These are phyloP conservation scores for Abrus pulchellus DNA, from an alignment of 306 rosid species.

Conservation along the genomic window DNA sequence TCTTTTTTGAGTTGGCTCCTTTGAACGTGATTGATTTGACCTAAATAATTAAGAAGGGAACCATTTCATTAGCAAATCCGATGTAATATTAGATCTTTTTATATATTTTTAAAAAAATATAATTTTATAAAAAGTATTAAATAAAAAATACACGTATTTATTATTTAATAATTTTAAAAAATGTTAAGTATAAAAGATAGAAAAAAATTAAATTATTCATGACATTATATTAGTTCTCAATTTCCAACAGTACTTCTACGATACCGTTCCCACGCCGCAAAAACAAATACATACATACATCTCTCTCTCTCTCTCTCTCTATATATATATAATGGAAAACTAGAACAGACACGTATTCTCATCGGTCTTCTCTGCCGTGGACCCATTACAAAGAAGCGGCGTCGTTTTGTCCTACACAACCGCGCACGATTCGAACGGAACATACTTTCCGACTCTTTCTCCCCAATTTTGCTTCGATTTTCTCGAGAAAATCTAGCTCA, in stretches of 20 bases:
- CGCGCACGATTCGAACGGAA: slow-evolving; percentile 39
- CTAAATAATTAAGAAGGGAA: background rate
- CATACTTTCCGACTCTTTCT: slow-evolving; percentile 23
- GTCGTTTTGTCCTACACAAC: slow-evolving; percentile 51
- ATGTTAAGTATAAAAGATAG: too few species aligned
- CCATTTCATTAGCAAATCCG: background rate
- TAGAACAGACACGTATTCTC: slow-evolving; percentile 30
- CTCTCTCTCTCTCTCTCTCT: too few species aligned
- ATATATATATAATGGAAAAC: too few species aligned
- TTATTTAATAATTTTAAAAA: too few species aligned
- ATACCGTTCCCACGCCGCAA: slow-evolving; percentile 48
- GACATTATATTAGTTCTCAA: background rate
- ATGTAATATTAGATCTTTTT: too few species aligned
- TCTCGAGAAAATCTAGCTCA: slow-evolving; percentile 58
- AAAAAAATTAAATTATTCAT: too few species aligned
- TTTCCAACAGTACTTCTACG: background rate
- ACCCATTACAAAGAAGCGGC: slow-evolving; percentile 41
- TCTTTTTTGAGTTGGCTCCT: background rate
- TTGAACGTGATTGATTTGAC: background rate
- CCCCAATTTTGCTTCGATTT: slow-evolving; percentile 49
- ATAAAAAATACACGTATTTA: too few species aligned
- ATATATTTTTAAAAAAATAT: too few species aligned
- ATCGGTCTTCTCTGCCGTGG: slow-evolving; percentile 33
- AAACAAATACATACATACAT: background rate
- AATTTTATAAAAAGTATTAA: too few species aligned